Evolutionary conservation across 805 yeast genomes (phyloP).

Genomic region (Kazachstania kunashirensis): DNA sequence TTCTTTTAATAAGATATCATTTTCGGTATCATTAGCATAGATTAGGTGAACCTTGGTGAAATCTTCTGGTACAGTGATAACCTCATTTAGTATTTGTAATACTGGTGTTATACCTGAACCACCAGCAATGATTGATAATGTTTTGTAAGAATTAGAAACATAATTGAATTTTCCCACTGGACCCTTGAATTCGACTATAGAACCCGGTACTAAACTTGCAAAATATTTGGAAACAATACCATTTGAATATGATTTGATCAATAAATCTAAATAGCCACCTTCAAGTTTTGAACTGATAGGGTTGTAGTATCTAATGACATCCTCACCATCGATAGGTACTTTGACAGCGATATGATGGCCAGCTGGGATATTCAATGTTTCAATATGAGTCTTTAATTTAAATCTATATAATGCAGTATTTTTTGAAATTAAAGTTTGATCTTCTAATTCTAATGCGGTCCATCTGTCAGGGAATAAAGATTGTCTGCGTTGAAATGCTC

Average conservation of each 20-base stretch:
- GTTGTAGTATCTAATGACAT: slow-evolving; percentile 53
- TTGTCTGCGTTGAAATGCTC: slow-evolving; percentile 33
- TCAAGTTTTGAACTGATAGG: slow-evolving; percentile 67
- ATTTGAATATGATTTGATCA: slow-evolving; percentile 65
- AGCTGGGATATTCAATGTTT: slow-evolving; percentile 55
- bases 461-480: slow-evolving; percentile 45
- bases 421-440: slow-evolving; percentile 62
- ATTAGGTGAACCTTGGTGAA: slow-evolving; percentile 49
- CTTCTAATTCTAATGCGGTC: slow-evolving; percentile 58
- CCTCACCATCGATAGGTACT: slow-evolving; percentile 30
- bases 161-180: slow-evolving; percentile 69
- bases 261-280: slow-evolving; percentile 63
- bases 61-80: slow-evolving; percentile 63
- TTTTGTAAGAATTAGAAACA: slow-evolving; percentile 47
- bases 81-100: slow-evolving; percentile 63
- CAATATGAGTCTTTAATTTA: slow-evolving; percentile 50
- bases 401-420: slow-evolving; percentile 68
- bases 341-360: slow-evolving; percentile 67
- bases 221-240: slow-evolving; percentile 62
- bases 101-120: slow-evolving; percentile 90
- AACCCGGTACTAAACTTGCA: slow-evolving; percentile 56
- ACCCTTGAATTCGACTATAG: slow-evolving; percentile 62
- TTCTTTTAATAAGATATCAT: slow-evolving; percentile 61
- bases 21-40: slow-evolving; percentile 66
- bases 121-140: slow-evolving; percentile 66